A percentile compares a stretch with the other conserved stretches of the same genome.
Conservation (phyloP, 805 yeast genomes). For the Blastobotrys attinorum region DNA sequence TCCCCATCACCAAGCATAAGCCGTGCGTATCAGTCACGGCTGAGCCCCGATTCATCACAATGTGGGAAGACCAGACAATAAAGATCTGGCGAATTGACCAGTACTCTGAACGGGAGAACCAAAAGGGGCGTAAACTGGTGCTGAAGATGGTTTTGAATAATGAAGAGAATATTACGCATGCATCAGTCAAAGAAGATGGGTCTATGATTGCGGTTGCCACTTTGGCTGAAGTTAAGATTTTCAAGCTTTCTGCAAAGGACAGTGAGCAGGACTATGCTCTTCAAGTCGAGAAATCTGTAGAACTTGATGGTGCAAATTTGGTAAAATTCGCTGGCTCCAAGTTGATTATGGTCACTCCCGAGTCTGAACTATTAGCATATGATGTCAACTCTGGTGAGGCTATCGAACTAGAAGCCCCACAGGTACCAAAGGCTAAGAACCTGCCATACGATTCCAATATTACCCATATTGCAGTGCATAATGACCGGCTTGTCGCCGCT, state of each 20-base stretch:
- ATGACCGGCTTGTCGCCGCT: constrained; percentile 46
- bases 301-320: constrained; percentile 2
- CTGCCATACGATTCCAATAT: constrained; percentile 45
- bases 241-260: constrained; percentile 41
- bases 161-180: constrained; percentile 71
- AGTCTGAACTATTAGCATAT: constrained; percentile 20
- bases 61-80: constrained; percentile 78
- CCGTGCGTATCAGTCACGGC: constrained; percentile 45
- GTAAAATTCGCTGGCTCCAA: constrained; percentile 17
- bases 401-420: constrained; percentile 11
- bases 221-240: constrained; percentile 57
- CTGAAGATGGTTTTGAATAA: constrained; percentile 59
- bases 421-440: constrained; percentile 15
- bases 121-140: constrained; percentile 46
- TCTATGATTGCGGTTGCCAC: constrained; percentile 66
- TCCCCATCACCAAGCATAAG: constrained; percentile 54
- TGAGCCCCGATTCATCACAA: constrained; percentile 44
- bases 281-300: constrained; percentile 2
- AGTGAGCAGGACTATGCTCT: constrained; percentile 20
- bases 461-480: constrained; percentile 43
- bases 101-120: constrained; percentile 17
- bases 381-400: constrained; percentile 11
- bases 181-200: constrained; percentile 58
- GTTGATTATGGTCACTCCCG: constrained; percentile 22
- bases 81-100: constrained; percentile 66